Percentiles rank a stretch among this genome's conserved stretches.
These are phyloP conservation scores for Amphicarpaea edgeworthii DNA, from an alignment of 306 rosid genomes.

Conservation along the genomic window DNA sequence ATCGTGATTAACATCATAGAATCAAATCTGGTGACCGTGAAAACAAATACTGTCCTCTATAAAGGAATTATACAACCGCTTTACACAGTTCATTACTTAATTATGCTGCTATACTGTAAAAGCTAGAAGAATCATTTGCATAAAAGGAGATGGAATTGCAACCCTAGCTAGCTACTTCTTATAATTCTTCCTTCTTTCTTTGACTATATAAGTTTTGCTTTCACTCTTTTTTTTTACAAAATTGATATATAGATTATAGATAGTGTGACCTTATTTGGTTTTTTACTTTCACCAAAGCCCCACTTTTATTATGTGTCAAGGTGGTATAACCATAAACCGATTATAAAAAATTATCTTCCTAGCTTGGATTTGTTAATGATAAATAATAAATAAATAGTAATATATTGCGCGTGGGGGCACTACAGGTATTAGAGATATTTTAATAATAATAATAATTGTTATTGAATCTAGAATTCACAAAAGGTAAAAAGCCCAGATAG, in stretches of 20 bases:
- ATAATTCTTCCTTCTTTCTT: conserved; percentile 21
- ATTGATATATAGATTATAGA: conserved; percentile 21
- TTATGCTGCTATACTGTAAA: conserved; percentile 30
- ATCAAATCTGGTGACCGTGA: conserved; percentile 40
- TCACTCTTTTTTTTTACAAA: background rate
- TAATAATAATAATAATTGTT: conserved; percentile 42
- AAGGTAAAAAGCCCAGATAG: conserved; percentile 45
- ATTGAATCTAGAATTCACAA: conserved; percentile 48
- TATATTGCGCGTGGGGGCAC: conserved; percentile 31
- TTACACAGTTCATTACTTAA: conserved; percentile 41
- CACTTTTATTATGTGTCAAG: background rate
- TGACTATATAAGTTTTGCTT: conserved; percentile 45
- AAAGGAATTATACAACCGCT: conserved; percentile 45
- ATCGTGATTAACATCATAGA: conserved; percentile 41
- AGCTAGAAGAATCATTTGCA: conserved; percentile 46
- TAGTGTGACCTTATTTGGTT: conserved; percentile 5
- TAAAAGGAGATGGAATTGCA: conserved; percentile 44
- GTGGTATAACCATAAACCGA: conserved; percentile 23
- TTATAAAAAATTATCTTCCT: conserved; percentile 23
- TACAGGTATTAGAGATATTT: conserved; percentile 43
- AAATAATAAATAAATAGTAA: background rate
- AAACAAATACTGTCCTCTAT: conserved; percentile 37
- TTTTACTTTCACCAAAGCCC: conserved; percentile 18
- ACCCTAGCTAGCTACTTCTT: conserved; percentile 30
- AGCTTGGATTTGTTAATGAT: conserved; percentile 35